phyloP scores from a whole-genome alignment of 805 yeast genomes.

The Pichia heedii region DNA sequence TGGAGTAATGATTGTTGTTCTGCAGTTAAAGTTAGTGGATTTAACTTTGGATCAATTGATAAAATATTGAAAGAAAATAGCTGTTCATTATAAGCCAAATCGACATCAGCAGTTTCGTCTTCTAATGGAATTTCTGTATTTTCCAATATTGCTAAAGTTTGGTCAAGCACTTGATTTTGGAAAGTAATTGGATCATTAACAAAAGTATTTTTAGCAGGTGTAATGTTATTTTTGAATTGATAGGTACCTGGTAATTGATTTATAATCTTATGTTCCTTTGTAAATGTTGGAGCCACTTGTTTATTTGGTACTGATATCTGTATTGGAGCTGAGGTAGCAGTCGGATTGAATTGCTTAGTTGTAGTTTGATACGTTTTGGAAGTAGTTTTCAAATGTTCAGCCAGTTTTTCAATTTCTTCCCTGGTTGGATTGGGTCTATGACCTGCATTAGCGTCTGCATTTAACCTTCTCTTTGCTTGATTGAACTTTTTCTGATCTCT shows the following conservation, averaged over 20 bases:
- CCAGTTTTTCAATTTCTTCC: slow-evolving; percentile 13
- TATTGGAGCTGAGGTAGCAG: slow-evolving; percentile 13
- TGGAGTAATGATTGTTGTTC: slow-evolving; percentile 18
- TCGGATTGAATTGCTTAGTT: slow-evolving; percentile 10
- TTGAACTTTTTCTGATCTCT: slow-evolving; percentile 30
- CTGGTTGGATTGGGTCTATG: slow-evolving; percentile 13
- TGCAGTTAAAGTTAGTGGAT: slow-evolving; percentile 14
- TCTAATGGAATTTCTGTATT: slow-evolving; percentile 12
- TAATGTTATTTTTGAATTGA: slow-evolving; percentile 5
- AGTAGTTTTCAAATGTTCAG: slow-evolving; percentile 12
- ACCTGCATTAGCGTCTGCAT: slow-evolving; percentile 13
- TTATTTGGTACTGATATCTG: slow-evolving; percentile 3
- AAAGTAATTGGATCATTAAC: slow-evolving; percentile 2
- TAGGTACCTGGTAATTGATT: slow-evolving; percentile 3
- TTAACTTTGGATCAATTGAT: slow-evolving; percentile 18
- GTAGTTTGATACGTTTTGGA: slow-evolving; percentile 7
- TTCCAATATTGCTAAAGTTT: slow-evolving; percentile 11
- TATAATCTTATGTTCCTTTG: neutral
- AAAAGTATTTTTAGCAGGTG: slow-evolving; percentile 2
- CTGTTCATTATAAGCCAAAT: slow-evolving; percentile 14
- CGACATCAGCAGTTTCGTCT: slow-evolving; percentile 9
- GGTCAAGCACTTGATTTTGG: slow-evolving; percentile 8
- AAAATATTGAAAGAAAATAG: slow-evolving; percentile 15
- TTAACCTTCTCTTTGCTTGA: slow-evolving; percentile 18
- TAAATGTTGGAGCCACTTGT: neutral